Evolutionary conservation across 2,329 filamentous ascomycete species (phyloP).

Genomic region (Claviceps digitariae): DNA sequence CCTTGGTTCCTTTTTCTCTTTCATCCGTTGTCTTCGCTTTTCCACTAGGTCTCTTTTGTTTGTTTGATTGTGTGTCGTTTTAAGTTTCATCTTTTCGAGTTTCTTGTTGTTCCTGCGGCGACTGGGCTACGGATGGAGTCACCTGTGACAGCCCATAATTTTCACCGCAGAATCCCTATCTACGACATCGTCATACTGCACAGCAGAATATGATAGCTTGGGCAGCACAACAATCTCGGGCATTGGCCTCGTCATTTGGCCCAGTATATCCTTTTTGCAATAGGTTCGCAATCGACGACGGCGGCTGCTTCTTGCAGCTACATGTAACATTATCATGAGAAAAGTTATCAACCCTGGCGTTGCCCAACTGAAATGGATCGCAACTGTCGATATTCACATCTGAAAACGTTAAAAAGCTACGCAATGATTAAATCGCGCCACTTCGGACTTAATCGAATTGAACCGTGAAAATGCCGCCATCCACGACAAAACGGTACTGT

Average conservation of each 20-base stretch:
- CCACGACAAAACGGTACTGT: conserved; percentile 14
- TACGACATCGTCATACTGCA: conserved; percentile 24
- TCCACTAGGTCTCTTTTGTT: conserved; percentile 1
- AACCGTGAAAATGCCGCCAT: conserved; percentile 20
- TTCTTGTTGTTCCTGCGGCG: conserved; percentile 20
- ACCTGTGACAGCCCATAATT: conserved; percentile 26
- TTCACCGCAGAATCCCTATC: conserved; percentile 25
- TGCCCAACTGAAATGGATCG: conserved; percentile 14
- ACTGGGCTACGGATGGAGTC: conserved; percentile 21
- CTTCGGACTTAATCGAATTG: conserved; percentile 15
- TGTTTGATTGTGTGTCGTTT: conserved; percentile 13
- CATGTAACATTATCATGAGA: conserved; percentile 15
- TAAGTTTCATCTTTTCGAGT: conserved; percentile 12
- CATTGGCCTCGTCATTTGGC: conserved; percentile 20
- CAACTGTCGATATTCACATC: conserved; percentile 13
- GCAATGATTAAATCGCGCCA: conserved; percentile 5
- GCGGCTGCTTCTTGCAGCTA: conserved; percentile 16
- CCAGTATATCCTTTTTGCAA: conserved; percentile 20
- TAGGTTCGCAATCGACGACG: conserved; percentile 19
- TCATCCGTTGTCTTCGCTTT: background rate
- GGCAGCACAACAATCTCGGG: conserved; percentile 21
- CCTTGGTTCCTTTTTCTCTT: background rate
- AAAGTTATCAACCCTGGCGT: conserved; percentile 13
- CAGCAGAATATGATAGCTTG: conserved; percentile 25
- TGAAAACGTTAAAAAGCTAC: conserved; percentile 6